Evolutionary conservation across 2,329 filamentous ascomycete species (phyloP), one percentile per base, ranked within the genome.

Genomic region (Phoma herbarum): DNA sequence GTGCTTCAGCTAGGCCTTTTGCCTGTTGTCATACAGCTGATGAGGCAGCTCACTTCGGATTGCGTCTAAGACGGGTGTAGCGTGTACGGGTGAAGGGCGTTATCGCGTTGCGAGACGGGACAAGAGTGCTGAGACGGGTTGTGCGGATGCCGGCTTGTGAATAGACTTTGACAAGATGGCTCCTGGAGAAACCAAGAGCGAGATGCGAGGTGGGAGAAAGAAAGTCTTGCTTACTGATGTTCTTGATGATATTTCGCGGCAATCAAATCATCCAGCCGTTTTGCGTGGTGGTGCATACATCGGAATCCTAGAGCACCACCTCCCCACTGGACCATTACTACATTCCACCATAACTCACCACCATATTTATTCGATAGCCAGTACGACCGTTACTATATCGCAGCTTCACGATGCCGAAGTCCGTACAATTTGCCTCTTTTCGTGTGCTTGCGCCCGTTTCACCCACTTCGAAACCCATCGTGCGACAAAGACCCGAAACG

Each of bases 401-500:
- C 25, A 39, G 18, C 9, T 42, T 10, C 29, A 23, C 12, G n/a
- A 25, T 47, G 16, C 37, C 22, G 10, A 48, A 16, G 7, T 47
- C 35, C 42, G 43, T 46, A 23, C 37, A 10, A 9, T 10, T 28
- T 23, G 20, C 29, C 28, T n/a, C n/a, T 35, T 48, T 26, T 35
- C 7, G n/a, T 14, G 28, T 46, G 41, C 44, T 45, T 51, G 45
- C 41, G 41, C 31, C 35, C 33, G 56, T 59, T 54, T 59, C 56
- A 59, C 22, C 50, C 22, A 48, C 35, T 22, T 52, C 48, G 51
- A 60, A 60, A 60, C 57, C 47, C 22, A 29, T 59, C 26, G 57
- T 59, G 57, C 57, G 57, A 59, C 57, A 55, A 33, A 18, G 37
- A 43, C 18, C 42, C 57, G 57, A 55, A 60, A 60, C 57, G 18